Base-by-base conservation (phyloP, 495 filamentous ascomycete species). In the Trichocladium antarcticum region DNA sequence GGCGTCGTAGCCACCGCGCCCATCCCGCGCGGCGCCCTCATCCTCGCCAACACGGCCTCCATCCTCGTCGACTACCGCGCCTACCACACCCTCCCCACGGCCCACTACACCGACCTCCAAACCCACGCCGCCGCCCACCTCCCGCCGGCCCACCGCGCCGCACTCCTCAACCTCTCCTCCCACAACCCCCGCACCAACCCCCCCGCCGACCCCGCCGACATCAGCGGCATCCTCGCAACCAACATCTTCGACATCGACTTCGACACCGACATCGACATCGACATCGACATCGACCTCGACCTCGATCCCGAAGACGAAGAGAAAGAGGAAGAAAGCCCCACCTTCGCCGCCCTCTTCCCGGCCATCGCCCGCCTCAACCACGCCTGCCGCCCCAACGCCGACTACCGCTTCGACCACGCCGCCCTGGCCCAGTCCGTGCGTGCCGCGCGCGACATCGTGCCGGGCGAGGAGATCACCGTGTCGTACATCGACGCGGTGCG, bases 331-430 rank as follows among this genome's bases (percentile, higher is more conserved):
- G 32, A 63, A 29, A 49, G 61, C 50, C 27, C 61, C 35, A 34
- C 42, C 47, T 63, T 63, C 40, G 61, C 55, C 41, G 55, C 57
- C 17, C 44, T 65, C 19, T 65, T 64, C 54, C 60, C 63, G 28
- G 54, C 58, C 22, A 58, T 70, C 45, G 64, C 67, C 5, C 58
- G 69, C 32, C 51, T 69, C 48, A 73, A 73, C 50, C 69, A 73
- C 53, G 68, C 66, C 54, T 73, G 68, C 49, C 66, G 67, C 0
- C 64, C 68, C 7, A 71, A 69, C 32, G 66, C 64, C 10, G 67
- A 68, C 34, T 71, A 73, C 61, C 62, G 58, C 46, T 71, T 66
- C 37, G 62, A 66, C 22, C 49, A 62, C 31, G 46, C 40, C 6
- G 52, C 57, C 1, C 62, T 71, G 11, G 50, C 54, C 8, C 69